phyloP scores from a whole-genome alignment of 495 filamentous ascomycete species.

The Stereocaulon alpinum region DNA sequence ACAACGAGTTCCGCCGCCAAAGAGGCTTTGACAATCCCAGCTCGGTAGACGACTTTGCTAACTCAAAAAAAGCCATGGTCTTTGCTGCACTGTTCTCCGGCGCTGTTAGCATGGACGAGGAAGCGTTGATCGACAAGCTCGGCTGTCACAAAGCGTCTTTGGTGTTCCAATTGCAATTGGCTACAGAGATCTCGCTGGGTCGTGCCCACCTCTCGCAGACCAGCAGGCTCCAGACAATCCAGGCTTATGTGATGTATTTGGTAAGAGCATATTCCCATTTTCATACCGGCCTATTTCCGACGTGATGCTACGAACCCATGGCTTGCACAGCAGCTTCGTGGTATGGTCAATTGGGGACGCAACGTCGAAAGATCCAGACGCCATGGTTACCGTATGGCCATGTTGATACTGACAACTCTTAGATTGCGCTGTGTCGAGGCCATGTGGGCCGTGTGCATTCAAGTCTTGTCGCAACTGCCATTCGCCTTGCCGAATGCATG shows the following conservation, averaged over 20 bases:
- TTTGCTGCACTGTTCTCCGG: constrained; percentile 59
- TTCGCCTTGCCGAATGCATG: constrained; percentile 67
- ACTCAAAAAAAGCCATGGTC: constrained; percentile 55
- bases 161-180: constrained; percentile 50
- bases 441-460: constrained; percentile 63
- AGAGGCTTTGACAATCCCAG: constrained; percentile 33
- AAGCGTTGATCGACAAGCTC: constrained; percentile 37
- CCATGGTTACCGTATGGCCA: too few relatives aligned
- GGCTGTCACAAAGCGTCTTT: constrained; percentile 41
- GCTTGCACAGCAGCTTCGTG: not conserved
- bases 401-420: not conserved
- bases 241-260: constrained; percentile 48
- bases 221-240: constrained; percentile 58
- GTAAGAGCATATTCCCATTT: constrained; percentile 13
- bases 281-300: not conserved
- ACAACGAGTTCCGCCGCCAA: constrained; percentile 46
- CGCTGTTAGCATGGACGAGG: constrained; percentile 51
- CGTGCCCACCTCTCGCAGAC: constrained; percentile 60
- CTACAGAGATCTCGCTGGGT: constrained; percentile 51
- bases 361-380: not conserved
- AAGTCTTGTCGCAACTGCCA: constrained; percentile 56
- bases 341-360: not conserved
- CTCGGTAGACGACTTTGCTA: constrained; percentile 40
- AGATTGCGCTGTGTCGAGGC: constrained; percentile 59
- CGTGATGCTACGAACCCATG: not conserved